phyloP scores from a whole-genome alignment of 768 basidiomycete genomes.

The Cystobasidium onofrii region DNA sequence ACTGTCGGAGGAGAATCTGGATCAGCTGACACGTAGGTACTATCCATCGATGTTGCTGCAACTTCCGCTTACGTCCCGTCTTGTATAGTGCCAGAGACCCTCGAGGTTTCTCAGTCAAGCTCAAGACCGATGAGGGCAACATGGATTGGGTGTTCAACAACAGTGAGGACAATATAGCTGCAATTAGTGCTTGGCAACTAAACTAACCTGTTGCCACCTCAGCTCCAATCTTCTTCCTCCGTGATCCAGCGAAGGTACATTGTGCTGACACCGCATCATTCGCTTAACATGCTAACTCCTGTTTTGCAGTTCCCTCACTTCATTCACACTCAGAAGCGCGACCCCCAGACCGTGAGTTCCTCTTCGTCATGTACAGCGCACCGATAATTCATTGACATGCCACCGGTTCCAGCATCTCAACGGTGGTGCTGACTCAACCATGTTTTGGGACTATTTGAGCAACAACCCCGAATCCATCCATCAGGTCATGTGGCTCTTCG shows the following conservation, averaged over 20 bases:
- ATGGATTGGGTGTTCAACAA: conserved; percentile 46
- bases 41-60: neutral
- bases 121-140: conserved; percentile 49
- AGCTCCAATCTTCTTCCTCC: conserved; percentile 45
- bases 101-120: conserved; percentile 49
- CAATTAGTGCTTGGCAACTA: no score
- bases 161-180: no score
- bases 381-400: no score
- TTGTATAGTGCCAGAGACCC: conserved; percentile 45
- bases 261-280: no score
- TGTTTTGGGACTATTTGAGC: conserved; percentile 55
- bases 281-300: no score
- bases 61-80: neutral
- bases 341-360: conserved; percentile 60
- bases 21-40: conserved; percentile 45
- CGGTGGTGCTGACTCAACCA: conserved; percentile 57
- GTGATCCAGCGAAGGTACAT: conserved; percentile 46
- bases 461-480: conserved; percentile 49
- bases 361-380: no score
- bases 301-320: conserved; percentile 49
- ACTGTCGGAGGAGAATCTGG: conserved; percentile 51
- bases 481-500: conserved; percentile 50
- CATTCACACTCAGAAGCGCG: conserved; percentile 53
- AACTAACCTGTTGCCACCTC: conserved; percentile 41
- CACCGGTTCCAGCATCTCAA: conserved; percentile 67